Conservation (phyloP, 2,329 filamentous ascomycete species). For the Orbilia brochopaga region DNA sequence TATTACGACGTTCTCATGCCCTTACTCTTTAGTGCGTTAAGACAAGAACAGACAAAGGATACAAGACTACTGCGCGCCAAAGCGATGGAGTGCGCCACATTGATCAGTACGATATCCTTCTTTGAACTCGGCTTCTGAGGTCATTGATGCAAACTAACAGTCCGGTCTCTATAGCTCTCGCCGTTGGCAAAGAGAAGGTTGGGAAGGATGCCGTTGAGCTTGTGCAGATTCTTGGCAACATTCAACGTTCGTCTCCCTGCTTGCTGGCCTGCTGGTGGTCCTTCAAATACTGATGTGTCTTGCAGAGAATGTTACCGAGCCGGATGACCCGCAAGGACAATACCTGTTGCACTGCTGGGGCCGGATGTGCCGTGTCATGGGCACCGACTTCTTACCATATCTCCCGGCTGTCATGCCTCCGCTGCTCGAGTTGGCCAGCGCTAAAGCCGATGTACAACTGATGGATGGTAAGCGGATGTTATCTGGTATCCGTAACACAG, state of each 20-base stretch:
- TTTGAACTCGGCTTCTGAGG: not conserved
- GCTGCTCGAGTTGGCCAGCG: slow-evolving; percentile 84
- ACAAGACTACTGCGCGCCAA: slow-evolving; percentile 89
- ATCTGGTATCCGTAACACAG: not conserved
- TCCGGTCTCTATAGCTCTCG: slow-evolving; percentile 66
- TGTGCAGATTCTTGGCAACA: slow-evolving; percentile 83
- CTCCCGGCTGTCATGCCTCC: slow-evolving; percentile 93
- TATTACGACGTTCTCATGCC: slow-evolving; percentile 98
- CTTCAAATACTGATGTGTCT: slow-evolving; percentile 20
- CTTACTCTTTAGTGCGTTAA: slow-evolving; percentile 84
- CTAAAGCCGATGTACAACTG: slow-evolving; percentile 96
- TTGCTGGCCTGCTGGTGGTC: not conserved
- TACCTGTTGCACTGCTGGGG: slow-evolving; percentile 99
- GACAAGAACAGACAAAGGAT: slow-evolving; percentile 84
- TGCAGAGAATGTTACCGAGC: slow-evolving; percentile 74
- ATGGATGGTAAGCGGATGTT: slow-evolving; percentile 65
- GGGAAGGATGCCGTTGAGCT: slow-evolving; percentile 84
- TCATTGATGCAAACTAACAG: slow-evolving; percentile 10
- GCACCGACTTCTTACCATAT: slow-evolving; percentile 88
- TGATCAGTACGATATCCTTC: slow-evolving; percentile 66
- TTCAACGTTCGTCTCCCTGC: slow-evolving; percentile 66
- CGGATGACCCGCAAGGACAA: slow-evolving; percentile 93
- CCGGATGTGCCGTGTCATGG: slow-evolving; percentile 94
- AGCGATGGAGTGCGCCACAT: slow-evolving; percentile 97
- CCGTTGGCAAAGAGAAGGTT: slow-evolving; percentile 91